These are phyloP conservation scores for Boletus sp. DNA, from an alignment of 768 basidiomycete species.

Conservation along the genomic window DNA sequence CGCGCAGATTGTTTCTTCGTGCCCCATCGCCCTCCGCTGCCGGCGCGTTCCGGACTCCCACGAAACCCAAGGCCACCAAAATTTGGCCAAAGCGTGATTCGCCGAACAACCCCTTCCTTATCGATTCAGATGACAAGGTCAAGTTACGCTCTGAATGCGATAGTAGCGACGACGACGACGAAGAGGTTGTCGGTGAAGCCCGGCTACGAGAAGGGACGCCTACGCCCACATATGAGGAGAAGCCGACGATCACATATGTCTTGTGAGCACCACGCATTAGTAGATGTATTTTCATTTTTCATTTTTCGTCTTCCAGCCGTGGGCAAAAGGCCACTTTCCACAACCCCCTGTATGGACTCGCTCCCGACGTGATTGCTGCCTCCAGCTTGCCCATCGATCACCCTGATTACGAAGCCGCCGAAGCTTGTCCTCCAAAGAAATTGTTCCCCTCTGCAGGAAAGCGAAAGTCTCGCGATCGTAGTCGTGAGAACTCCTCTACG, in stretches of 20 bases:
- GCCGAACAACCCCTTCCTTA: conserved; percentile 70
- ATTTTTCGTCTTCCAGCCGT: conserved; percentile 44
- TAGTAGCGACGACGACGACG: conserved; percentile 35
- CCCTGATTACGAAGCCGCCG: conserved; percentile 60
- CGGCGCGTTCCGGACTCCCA: conserved; percentile 36
- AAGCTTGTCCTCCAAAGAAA: conserved; percentile 52
- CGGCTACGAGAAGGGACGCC: conserved; percentile 38
- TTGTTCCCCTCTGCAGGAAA: conserved; percentile 46
- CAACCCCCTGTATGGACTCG: conserved; percentile 59
- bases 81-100: conserved; percentile 51
- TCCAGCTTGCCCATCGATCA: conserved; percentile 58
- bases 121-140: conserved; percentile 29
- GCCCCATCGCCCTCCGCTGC: conserved; percentile 15
- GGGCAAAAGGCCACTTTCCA: conserved; percentile 59
- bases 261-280: conserved; percentile 49
- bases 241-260: conserved; percentile 65
- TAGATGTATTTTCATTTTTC: neutral
- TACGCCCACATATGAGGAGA: conserved; percentile 43
- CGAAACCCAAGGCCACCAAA: conserved; percentile 36
- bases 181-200: conserved; percentile 32
- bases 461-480: conserved; percentile 25
- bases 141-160: conserved; percentile 26
- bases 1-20: conserved; percentile 21
- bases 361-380: conserved; percentile 38
- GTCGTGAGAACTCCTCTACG: conserved; percentile 11